Base-by-base conservation (phyloP, 108 stramenopile genomes). In the Asterionellopsis glacialis region DNA sequence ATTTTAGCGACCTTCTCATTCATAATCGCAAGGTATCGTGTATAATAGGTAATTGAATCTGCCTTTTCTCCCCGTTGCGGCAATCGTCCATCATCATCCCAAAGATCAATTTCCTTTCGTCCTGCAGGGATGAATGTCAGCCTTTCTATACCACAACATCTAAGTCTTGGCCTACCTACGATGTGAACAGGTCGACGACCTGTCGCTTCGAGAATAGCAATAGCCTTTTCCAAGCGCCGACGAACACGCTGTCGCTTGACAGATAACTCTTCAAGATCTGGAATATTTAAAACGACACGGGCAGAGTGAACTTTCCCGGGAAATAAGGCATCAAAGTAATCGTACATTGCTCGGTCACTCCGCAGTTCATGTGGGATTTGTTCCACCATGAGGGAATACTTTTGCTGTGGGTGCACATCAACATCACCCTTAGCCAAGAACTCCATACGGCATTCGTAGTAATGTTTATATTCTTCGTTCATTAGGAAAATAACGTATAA, bases 321-420 rank as follows among this genome's bases (percentile, higher is more conserved):
- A 70, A 94, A 96, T 16, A 96, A 63, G 14, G 76, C 53, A 24
- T 93, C 77, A 63, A 96, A 96, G 62, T 94, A 96, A 51, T 87
- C 89, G 57, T 68, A 74, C 28, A 96, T 63, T 0, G 87, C 90
- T 42, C 72, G 65, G 48, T 92, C 89, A 60, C 83, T 83, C 58
- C 88, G 80, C 7, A 94, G 70, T 57, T 89, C 87, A 54, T 78
- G 61, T 4, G 95, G 95, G 41, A 96, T 84, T 48, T 85, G 71
- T 67, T 96, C 95, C 27, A 96, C 71, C 63, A 85, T 82, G n/a
- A 96, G 51, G 12, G 87, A 81, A 55, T 90, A 93, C 54, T 81
- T 80, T 45, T 94, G 85, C 47, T 79, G 86, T 6, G 83, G 70
- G 59, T 75, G 59, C 5, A 83, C 84, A 49, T 73, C 72, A 11